Percentiles rank a stretch among this genome's conserved stretches.
These are phyloP conservation scores for Micromonas commoda DNA, from an alignment of 139 green algal species.

Conservation along the genomic window DNA sequence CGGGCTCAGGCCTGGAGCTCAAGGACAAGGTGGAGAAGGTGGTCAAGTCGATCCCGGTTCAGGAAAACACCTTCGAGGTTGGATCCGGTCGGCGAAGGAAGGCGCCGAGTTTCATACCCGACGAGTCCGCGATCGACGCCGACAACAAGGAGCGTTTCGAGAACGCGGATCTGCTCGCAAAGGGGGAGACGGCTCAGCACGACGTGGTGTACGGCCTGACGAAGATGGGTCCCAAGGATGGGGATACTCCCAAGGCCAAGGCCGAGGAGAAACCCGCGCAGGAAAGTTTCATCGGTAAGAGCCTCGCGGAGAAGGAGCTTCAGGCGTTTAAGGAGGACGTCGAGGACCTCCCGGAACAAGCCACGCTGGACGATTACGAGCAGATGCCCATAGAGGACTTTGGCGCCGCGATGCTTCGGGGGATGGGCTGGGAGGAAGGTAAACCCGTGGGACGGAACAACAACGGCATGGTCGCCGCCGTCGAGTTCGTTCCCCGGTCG, in stretches of 20 bases:
- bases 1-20: background rate
- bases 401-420: constrained; percentile 46
- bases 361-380: constrained; percentile 38
- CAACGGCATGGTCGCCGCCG: constrained; percentile 35
- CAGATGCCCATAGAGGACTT: constrained; percentile 53
- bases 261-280: background rate
- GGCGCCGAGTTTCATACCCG: constrained; percentile 16
- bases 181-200: background rate
- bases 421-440: constrained; percentile 36
- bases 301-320: constrained; percentile 20
- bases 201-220: constrained; percentile 10
- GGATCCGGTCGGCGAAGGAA: constrained; percentile 17
- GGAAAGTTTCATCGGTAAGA: constrained; percentile 23
- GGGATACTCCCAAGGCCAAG: background rate
- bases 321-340: constrained; percentile 27
- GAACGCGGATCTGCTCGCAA: background rate
- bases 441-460: constrained; percentile 44
- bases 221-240: constrained; percentile 13
- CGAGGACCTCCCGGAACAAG: constrained; percentile 23
- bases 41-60: constrained; percentile 6
- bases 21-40: background rate
- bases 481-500: constrained; percentile 44
- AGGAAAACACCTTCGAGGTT: constrained; percentile 25
- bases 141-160: constrained; percentile 12
- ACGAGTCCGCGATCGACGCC: background rate